A percentile compares a stretch with the other conserved stretches of the same genome.
Conservation (phyloP, 176 grass and related monocot genomes). For the Eragrostis nindensis region DNA sequence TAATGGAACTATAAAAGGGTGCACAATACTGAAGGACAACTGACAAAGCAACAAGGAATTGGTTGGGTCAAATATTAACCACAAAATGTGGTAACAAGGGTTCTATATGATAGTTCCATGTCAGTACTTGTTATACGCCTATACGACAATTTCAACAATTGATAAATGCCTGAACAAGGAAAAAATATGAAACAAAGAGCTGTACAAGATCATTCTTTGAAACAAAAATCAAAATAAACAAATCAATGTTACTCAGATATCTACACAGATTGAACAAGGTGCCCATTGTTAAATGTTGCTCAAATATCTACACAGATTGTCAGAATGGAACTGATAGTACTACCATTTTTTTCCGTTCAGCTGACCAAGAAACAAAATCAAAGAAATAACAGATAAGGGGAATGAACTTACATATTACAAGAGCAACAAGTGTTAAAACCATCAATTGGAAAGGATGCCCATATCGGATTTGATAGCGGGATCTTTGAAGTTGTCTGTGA, state of each 20-base stretch:
- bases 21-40: not conserved
- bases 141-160: not conserved
- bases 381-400: not conserved
- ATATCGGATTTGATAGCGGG: conserved; percentile 79
- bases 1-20: not conserved
- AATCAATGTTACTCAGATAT: too few relatives aligned
- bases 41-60: not conserved
- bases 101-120: not conserved
- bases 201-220: not conserved
- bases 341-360: conserved; percentile 5
- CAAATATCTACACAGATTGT: conserved; percentile 3
- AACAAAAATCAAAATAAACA: not conserved
- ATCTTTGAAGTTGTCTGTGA: conserved; percentile 72
- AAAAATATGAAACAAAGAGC: conserved; percentile 21
- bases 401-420: conserved; percentile 57
- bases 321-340: not conserved
- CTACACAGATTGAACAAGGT: conserved; percentile 6
- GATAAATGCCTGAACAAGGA: not conserved
- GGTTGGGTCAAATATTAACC: not conserved
- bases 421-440: conserved; percentile 40
- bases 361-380: conserved; percentile 22
- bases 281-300: not conserved
- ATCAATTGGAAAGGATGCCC: conserved; percentile 49
- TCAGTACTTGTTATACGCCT: not conserved
- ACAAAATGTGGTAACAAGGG: conserved; percentile 12